Percentiles rank a stretch among this genome's conserved stretches.
These are phyloP conservation scores for Serendipita vermifera DNA, from an alignment of 768 basidiomycete species.

Conservation along the genomic window DNA sequence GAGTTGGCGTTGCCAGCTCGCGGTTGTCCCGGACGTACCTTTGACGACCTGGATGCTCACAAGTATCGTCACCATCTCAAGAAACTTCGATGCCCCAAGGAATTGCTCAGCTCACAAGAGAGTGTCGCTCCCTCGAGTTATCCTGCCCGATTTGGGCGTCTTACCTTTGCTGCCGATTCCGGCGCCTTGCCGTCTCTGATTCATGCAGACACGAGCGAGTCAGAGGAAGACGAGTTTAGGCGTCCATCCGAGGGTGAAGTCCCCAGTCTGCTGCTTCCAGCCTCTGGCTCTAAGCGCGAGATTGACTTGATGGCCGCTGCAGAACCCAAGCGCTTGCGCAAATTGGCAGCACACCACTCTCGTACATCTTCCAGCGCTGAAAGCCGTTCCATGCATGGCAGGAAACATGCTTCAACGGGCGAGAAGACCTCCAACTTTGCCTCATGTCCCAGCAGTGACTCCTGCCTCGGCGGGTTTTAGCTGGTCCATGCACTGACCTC, in stretches of 20 bases:
- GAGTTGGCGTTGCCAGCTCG: constrained; percentile 65
- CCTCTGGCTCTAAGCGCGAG: no score
- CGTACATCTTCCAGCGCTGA: no score
- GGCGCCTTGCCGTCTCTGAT: background rate
- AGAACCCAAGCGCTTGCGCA: no score
- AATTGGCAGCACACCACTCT: no score
- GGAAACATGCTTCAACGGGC: no score
- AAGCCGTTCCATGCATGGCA: no score
- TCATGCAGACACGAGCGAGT: constrained; percentile 4
- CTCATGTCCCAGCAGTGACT: background rate
- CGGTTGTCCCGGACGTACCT: constrained; percentile 62
- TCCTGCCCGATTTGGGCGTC: background rate
- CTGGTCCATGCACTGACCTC: background rate
- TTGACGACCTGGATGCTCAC: constrained; percentile 6
- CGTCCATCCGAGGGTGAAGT: background rate
- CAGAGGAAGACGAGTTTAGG: background rate
- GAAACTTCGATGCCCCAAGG: no score
- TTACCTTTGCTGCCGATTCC: background rate
- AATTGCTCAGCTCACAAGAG: no score
- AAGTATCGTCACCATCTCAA: background rate
- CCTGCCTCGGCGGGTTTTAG: constrained; percentile 6
- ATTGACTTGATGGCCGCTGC: no score
- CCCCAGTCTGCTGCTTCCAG: no score
- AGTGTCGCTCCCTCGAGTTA: no score
- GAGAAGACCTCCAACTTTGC: constrained; percentile 6